Percentiles rank a stretch among this genome's conserved stretches.
Evolutionary conservation across 2,329 filamentous ascomycete genomes (phyloP).

Genomic region (Paraphoma sp.): DNA sequence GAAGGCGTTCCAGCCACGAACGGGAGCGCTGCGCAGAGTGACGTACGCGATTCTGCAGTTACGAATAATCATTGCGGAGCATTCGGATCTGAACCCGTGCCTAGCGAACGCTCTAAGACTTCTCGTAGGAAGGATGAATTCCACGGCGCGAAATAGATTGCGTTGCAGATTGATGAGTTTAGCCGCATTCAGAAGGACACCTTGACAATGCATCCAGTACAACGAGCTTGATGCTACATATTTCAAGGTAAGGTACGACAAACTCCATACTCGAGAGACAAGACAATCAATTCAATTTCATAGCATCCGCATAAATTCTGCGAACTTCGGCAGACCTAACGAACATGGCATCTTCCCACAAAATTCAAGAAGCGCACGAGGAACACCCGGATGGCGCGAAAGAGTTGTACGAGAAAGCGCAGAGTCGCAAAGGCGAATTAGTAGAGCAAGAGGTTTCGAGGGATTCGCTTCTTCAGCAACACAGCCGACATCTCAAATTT

Average conservation of each 20-base stretch:
- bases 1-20: too few species aligned
- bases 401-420: conserved; percentile 15
- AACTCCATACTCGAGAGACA: not conserved
- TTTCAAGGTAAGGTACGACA: too few species aligned
- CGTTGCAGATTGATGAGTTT: conserved; percentile 14
- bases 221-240: not conserved
- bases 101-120: not conserved
- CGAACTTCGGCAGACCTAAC: too few species aligned
- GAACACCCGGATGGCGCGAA: conserved; percentile 23
- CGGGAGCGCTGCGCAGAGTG: too few species aligned
- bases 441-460: conserved; percentile 11
- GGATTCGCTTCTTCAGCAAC: conserved; percentile 15
- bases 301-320: too few species aligned
- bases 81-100: not conserved
- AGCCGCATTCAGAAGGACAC: conserved; percentile 30
- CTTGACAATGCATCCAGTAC: conserved; percentile 15
- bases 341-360: conserved; percentile 1
- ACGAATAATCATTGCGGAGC: too few species aligned
- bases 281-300: not conserved
- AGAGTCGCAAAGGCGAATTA: conserved; percentile 4
- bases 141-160: conserved; percentile 19
- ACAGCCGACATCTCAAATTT: conserved; percentile 20
- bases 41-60: too few species aligned
- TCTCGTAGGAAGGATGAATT: not conserved
- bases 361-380: conserved; percentile 24